Base-by-base conservation (phyloP, 1,284 basidiomycete species). In the Fomitopsis pinicola region DNA sequence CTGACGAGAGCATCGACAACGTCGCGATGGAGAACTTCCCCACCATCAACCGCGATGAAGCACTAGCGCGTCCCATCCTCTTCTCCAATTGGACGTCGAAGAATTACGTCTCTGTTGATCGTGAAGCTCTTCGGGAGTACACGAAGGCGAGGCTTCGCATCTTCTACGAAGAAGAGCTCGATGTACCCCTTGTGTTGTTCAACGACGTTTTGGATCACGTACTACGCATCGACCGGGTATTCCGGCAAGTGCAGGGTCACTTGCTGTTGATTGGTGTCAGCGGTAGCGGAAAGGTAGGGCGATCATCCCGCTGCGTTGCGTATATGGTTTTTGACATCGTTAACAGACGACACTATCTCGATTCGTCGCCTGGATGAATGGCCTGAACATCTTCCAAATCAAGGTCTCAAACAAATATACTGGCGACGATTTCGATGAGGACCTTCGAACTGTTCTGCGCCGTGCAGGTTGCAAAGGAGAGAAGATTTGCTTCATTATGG, bases 31-130 rank as follows among this genome's bases (percentile, higher is more conserved):
- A 87, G 61, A 88, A 97, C 73, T 99, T 99, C 88, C 96, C 96
- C 0, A 95, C 91, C 6, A 89, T 98, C 73, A 89, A 93, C 71
- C 82, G 84, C 36, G 86, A 88, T 19, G 93, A 97, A 71, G 91
- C 94, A 1, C 82, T 99, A 33, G 76, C 71, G 28, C 86, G 97
- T 22, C 97, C 98, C 0, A 97, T 99, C 66, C 80, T 99, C 40
- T 99, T 96, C 82, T 97, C 95, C 5, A 98, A 99, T 74, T 99
- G 97, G 97, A 97, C 97, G 0, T 96, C 96, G n/a, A 95, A 96
- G 77, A 82, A 98, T 73, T 98, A 98, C 74, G 88, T 97, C 61
- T 89, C 95, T 3, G 97, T 99, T 54, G 94, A 97, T 65, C 86
- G 97, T 59, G 97, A 97, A 69, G 82, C 87, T 45, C 85, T 99